Base-by-base conservation (phyloP, 805 yeast genomes). In the Sugiyamaella marilandica region DNA sequence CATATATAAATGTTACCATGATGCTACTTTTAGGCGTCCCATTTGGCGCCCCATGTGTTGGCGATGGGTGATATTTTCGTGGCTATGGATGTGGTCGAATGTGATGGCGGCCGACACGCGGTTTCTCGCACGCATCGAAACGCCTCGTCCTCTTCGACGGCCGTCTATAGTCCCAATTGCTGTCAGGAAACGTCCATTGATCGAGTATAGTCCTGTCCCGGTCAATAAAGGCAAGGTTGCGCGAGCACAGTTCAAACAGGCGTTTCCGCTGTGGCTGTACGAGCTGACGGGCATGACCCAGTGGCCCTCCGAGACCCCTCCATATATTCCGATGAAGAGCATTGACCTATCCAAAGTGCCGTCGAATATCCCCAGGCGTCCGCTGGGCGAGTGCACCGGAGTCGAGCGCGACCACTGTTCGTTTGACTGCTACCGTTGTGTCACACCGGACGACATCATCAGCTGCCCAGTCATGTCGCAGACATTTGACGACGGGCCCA, bases 401-500 rank as follows among this genome's bases (percentile, higher is more conserved):
- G 77, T 73, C 13, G 66, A 71, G 31, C 73, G 81, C 51, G 71
- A 69, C 14, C 73, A 76, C 31, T 91, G 97, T 63, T 85, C 96
- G 0, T 91, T 87, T 70, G 97, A 90, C 66, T 91, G 97, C 66
- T 79, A 76, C 66, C 80, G 83, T 57, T 91, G 97, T 70, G 80
- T 83, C 26, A 80, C 82, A 21, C 77, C 71, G 35, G 94, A 86
- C 67, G 98, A 91, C 64, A 81, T 86, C 4, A 77, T 73, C 60
- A 80, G 92, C 0, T 91, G 97, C 66, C 79, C 83, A 2, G 71
- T 74, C 45, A 72, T 92, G 36, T 81, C 91, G 0, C 98, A 92
- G 70, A 84, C 95, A 0, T 92, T 92, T 69, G 99, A 92, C 66
- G 98, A 92, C 66, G 98, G 99, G 0, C 99, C 99, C 1, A 78